phyloP scores from a whole-genome alignment of 2,329 filamentous ascomycete genomes.

The Onygena corvina region DNA sequence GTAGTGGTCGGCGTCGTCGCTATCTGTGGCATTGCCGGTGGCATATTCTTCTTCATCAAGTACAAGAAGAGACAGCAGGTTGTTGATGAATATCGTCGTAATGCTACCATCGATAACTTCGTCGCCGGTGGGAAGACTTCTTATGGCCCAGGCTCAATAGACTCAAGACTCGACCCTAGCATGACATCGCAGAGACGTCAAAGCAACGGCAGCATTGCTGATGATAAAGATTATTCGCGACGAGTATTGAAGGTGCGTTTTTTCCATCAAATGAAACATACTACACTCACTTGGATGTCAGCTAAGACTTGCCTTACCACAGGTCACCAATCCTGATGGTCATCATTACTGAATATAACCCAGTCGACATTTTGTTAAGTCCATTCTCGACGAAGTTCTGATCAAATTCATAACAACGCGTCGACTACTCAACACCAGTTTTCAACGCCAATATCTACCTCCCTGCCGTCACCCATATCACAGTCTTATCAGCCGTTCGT shows the following conservation, averaged over 20 bases:
- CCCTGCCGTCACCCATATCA: not conserved
- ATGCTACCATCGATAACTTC: slow-evolving; percentile 66
- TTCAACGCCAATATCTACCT: slow-evolving; percentile 1
- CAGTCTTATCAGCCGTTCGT: not conserved
- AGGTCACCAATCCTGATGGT: slow-evolving; percentile 17
- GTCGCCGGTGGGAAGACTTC: slow-evolving; percentile 44
- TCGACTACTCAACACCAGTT: not conserved
- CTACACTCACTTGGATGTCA: not conserved
- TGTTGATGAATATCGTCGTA: slow-evolving; percentile 73
- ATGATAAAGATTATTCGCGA: slow-evolving; percentile 93
- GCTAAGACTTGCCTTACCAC: slow-evolving; percentile 6
- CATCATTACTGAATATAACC: slow-evolving; percentile 10
- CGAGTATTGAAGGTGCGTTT: slow-evolving; percentile 73
- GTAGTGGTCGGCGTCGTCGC: slow-evolving; percentile 73
- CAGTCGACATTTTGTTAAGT: not conserved
- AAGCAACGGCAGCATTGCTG: slow-evolving; percentile 91
- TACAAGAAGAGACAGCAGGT: slow-evolving; percentile 63
- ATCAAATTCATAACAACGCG: not conserved
- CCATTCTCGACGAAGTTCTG: not conserved
- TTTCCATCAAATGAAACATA: no score
- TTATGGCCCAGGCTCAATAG: slow-evolving; percentile 57
- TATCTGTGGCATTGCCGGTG: slow-evolving; percentile 54
- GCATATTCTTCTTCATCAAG: slow-evolving; percentile 60
- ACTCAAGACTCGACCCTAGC: slow-evolving; percentile 73
- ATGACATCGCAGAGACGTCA: slow-evolving; percentile 70